phyloP scores from a whole-genome alignment of 345 rosid genomes.

The Xanthoceras sorbifolium region DNA sequence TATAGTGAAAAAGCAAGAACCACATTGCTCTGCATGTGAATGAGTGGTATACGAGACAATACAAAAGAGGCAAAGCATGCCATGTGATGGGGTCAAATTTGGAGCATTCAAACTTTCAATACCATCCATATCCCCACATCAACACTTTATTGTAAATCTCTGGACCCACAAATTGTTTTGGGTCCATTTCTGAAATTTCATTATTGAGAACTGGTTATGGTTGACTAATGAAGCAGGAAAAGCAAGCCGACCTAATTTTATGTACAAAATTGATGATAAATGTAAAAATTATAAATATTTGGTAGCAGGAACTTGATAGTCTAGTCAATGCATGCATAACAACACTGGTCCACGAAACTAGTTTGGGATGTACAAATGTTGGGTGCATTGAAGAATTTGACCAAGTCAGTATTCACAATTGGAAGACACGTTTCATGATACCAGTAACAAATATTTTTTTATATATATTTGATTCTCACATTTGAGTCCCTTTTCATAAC shows the following conservation, averaged over 20 bases:
- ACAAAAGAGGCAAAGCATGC: neutral
- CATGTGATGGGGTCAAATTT: conserved; percentile 16
- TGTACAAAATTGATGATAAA: neutral
- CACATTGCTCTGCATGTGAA: conserved; percentile 7
- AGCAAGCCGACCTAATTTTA: neutral
- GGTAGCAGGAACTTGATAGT: neutral
- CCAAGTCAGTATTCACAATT: neutral
- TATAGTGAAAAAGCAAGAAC: neutral
- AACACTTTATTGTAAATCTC: neutral
- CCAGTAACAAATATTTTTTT: neutral
- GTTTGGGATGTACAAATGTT: neutral
- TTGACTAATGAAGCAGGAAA: neutral
- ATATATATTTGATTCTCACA: neutral
- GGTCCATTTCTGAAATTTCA: neutral
- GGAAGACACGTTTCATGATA: neutral
- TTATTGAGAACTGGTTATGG: neutral
- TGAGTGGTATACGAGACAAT: neutral
- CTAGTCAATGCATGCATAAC: neutral
- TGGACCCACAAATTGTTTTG: neutral
- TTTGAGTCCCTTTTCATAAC: neutral
- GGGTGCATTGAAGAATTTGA: neutral
- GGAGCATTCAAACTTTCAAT: neutral
- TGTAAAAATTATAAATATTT: neutral
- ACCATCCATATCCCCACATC: neutral
- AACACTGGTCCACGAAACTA: neutral